Percentiles rank a stretch among this genome's conserved stretches.
Evolutionary conservation across 2,329 filamentous ascomycete species (phyloP).

Genomic region (Fusarium poae): DNA sequence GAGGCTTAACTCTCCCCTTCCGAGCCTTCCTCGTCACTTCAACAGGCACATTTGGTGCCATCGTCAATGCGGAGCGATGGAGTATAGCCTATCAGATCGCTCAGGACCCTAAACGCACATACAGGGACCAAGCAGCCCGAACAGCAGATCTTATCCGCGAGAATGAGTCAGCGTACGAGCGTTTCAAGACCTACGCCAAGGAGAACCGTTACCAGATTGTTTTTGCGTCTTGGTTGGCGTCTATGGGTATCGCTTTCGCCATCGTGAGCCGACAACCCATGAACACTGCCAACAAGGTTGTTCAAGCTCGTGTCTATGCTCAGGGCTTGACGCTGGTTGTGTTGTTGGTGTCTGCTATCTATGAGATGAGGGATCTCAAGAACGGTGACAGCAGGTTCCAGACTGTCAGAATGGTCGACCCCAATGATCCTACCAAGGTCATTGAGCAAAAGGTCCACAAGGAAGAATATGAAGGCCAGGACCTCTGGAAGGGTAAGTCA

Average conservation of each 20-base stretch:
- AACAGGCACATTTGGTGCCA: conserved; percentile 84
- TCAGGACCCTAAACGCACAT: conserved; percentile 75
- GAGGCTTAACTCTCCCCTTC: conserved; percentile 87
- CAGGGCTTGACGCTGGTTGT: conserved; percentile 90
- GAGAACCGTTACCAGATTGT: conserved; percentile 90
- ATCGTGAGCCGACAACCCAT: conserved; percentile 83
- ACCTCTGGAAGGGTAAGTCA: conserved; percentile 86
- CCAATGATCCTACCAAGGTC: conserved; percentile 84
- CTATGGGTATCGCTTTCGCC: conserved; percentile 80
- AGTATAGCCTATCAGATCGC: conserved; percentile 73
- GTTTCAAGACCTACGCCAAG: conserved; percentile 77
- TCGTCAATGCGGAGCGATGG: conserved; percentile 85
- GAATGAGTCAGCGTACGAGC: conserved; percentile 69
- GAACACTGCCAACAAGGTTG: conserved; percentile 83
- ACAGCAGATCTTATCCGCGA: conserved; percentile 66
- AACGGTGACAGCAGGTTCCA: conserved; percentile 84
- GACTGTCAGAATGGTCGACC: conserved; percentile 83
- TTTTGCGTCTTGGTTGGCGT: conserved; percentile 85
- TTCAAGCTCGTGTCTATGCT: conserved; percentile 94
- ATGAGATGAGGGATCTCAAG: conserved; percentile 83
- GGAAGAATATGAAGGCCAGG: conserved; percentile 88
- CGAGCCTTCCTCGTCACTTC: conserved; percentile 90
- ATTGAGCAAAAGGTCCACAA: conserved; percentile 91
- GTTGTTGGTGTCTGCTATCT: conserved; percentile 81
- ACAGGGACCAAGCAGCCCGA: conserved; percentile 73